Base-by-base conservation (phyloP, 805 yeast genomes). In the Ogataea paradorogensis region DNA sequence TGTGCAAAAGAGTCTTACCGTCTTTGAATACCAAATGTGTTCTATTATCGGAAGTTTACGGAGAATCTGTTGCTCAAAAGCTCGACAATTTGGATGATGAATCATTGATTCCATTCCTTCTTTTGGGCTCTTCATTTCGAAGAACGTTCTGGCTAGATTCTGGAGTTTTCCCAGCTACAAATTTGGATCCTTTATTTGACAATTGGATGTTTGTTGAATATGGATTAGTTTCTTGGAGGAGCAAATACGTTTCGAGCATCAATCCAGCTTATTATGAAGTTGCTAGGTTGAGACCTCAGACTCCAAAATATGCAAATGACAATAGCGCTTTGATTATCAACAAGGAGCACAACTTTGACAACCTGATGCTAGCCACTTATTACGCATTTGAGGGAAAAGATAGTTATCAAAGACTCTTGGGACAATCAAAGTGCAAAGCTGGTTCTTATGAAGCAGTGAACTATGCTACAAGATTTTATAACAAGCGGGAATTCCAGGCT, bases 151-250 rank as follows among this genome's bases (percentile, higher is more conserved):
- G 66, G 23, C 51, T 72, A 31, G 77, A 71, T 46, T 60, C 74
- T 13, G 76, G 71, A 42, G 67, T 67, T 40, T 52, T 70, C 29
- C 68, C 73, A 2, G 56, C 70, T 22, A 51, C 52, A 32, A 57
- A 59, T 38, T 65, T 69, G 5, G 63, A 63, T 15, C 10, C 24
- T 1, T 38, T 61, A 29, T 60, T 63, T 24, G 31, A 46, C 2
- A 43, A 50, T n/a, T 67, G 70, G 30, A 74, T 81, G 6, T 80
- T 70, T 54, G 37, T 46, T n/a, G 58, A 67, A 7, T 57, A 64
- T 13, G 86, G 87, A 1, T 58, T 82, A 52, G 66, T 82, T 20
- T 65, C 76, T 4, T 82, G 87, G 88, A 87, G 87, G 1, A 86
- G 80, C 57, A 75, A 76, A 44, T 81, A 87, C 85, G 69, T 73